phyloP scores from a whole-genome alignment of 2,329 filamentous ascomycete species.

The Drechslerella dactyloides region DNA sequence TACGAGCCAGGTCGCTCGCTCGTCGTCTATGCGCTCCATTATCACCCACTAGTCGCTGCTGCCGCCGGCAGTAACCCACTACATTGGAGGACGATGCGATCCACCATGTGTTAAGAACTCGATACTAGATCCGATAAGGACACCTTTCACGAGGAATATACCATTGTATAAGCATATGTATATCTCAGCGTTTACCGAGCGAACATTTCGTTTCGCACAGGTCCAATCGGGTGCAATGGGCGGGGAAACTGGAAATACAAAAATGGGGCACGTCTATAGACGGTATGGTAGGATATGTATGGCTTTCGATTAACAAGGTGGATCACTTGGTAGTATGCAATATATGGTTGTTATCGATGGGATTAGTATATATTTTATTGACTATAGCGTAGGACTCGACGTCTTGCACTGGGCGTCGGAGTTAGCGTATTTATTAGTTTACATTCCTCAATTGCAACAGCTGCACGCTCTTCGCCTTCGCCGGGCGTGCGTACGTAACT shows the following conservation, averaged over 20 bases:
- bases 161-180: slow-evolving; percentile 33
- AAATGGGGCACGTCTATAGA: slow-evolving; percentile 1
- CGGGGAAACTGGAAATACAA: neutral
- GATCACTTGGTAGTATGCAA: too few species aligned
- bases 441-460: too few species aligned
- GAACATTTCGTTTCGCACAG: slow-evolving; percentile 11
- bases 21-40: slow-evolving; percentile 33
- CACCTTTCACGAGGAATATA: slow-evolving; percentile 38
- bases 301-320: too few species aligned
- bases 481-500: too few species aligned
- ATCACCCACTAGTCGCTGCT: slow-evolving; percentile 38
- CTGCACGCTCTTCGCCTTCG: too few species aligned
- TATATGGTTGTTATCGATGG: too few species aligned
- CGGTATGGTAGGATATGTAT: neutral
- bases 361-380: too few species aligned
- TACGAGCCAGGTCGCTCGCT: slow-evolving; percentile 11
- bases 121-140: slow-evolving; percentile 46
- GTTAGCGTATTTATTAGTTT: too few species aligned
- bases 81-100: slow-evolving; percentile 42
- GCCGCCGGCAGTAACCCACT: slow-evolving; percentile 48
- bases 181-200: slow-evolving; percentile 33
- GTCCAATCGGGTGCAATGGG: slow-evolving; percentile 21
- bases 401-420: too few species aligned
- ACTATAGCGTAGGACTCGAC: too few species aligned
- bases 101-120: slow-evolving; percentile 22